Percentiles rank a stretch among this genome's conserved stretches.
These are phyloP conservation scores for Saussurea involucrata DNA, from an alignment of 129 eudicot genomes.

Conservation along the genomic window DNA sequence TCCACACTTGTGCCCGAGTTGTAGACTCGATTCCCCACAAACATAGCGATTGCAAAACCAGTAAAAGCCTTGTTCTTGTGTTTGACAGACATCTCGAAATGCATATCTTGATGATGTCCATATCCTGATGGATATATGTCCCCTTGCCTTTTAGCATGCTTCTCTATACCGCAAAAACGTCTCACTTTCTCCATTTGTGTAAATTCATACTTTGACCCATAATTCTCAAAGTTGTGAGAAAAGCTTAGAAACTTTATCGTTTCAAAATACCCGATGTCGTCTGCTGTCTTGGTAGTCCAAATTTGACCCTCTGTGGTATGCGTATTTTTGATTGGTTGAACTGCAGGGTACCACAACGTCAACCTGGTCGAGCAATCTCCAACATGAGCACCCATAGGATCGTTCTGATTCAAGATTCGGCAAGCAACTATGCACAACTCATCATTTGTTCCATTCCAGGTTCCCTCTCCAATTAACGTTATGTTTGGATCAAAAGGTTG, in stretches of 20 bases:
- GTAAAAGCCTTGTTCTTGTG: constrained; percentile 26
- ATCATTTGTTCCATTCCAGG: constrained; percentile 56
- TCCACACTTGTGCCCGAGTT: background rate
- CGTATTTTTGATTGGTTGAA: constrained; percentile 42
- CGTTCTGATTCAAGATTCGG: constrained; percentile 33
- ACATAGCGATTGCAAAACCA: constrained; percentile 46
- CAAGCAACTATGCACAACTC: constrained; percentile 49
- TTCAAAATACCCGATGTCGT: constrained; percentile 39
- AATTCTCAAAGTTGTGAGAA: background rate
- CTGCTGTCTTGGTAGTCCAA: constrained; percentile 46
- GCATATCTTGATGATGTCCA: constrained; percentile 32
- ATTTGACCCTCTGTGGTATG: constrained; percentile 46
- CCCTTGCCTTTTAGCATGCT: constrained; percentile 15
- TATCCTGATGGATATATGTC: constrained; percentile 32
- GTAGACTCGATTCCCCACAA: constrained; percentile 36
- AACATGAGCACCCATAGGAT: constrained; percentile 32
- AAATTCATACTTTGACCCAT: constrained; percentile 51
- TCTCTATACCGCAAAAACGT: constrained; percentile 24
- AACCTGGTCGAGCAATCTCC: constrained; percentile 67
- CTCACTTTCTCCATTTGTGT: constrained; percentile 46
- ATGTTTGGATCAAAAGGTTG: constrained; percentile 31
- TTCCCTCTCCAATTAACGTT: constrained; percentile 65
- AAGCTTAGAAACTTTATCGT: constrained; percentile 33
- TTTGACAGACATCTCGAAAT: constrained; percentile 42
- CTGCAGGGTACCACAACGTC: constrained; percentile 42